phyloP scores from a whole-genome alignment of 202 grass and related monocot species.

The Setaria viridis region DNA sequence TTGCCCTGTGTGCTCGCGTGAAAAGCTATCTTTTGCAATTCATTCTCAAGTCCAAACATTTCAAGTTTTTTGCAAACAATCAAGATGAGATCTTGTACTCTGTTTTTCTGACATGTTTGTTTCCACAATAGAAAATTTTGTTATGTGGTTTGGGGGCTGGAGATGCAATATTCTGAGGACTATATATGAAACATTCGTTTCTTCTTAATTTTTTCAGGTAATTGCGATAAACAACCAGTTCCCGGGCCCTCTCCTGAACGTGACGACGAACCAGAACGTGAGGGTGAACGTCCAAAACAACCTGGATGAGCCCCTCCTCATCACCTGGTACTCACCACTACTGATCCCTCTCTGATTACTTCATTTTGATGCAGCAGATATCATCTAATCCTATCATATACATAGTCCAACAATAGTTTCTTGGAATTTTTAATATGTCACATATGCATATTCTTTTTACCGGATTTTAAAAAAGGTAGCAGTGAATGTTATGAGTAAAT shows the following conservation, averaged over 20 bases:
- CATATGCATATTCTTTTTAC: not conserved
- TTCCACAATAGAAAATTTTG: not conserved
- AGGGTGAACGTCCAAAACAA: constrained; percentile 77
- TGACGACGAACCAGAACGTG: constrained; percentile 73
- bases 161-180: constrained; percentile 14
- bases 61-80: not conserved
- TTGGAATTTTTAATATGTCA: not conserved
- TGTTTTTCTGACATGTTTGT: not conserved
- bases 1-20: not conserved
- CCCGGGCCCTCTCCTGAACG: constrained; percentile 68
- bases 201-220: constrained; percentile 30
- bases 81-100: not conserved
- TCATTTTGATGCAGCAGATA: constrained; percentile 1
- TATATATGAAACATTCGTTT: not conserved
- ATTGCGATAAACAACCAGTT: constrained; percentile 72
- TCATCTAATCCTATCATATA: not conserved
- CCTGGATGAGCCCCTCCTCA: constrained; percentile 73
- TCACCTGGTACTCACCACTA: constrained; percentile 61
- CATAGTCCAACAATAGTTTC: not conserved
- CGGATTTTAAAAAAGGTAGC: not conserved
- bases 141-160: not conserved
- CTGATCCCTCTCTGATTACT: not conserved
- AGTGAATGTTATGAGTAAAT: not conserved
- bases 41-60: not conserved
- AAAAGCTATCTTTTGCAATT: not conserved